A percentile compares a stretch with the other conserved stretches of the same genome.
phyloP scores from a whole-genome alignment of 2,329 filamentous ascomycete species.

The Diaporthe eres region DNA sequence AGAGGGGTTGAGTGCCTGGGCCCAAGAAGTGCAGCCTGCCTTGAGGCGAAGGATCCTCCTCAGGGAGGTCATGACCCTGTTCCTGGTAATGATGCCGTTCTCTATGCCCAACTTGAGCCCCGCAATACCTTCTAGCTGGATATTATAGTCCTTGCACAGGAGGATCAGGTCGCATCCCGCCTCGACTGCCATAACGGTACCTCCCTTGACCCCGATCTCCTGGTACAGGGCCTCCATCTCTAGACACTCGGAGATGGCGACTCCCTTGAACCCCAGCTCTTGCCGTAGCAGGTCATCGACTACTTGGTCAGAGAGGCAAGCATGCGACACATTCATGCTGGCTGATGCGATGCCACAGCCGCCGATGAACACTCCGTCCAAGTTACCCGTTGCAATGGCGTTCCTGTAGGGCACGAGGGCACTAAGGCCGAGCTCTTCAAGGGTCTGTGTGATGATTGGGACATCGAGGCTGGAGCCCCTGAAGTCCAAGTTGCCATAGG shows the following conservation, averaged over 20 bases:
- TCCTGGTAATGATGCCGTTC: constrained; percentile 87
- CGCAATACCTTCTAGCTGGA: constrained; percentile 92
- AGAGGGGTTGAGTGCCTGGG: constrained; percentile 88
- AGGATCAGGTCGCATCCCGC: constrained; percentile 94
- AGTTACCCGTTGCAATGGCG: constrained; percentile 82
- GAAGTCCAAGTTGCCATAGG: constrained; percentile 95
- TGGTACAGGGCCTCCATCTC: constrained; percentile 97
- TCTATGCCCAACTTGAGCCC: constrained; percentile 91
- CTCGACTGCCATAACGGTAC: constrained; percentile 97
- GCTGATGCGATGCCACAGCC: constrained; percentile 93
- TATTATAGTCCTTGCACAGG: constrained; percentile 87
- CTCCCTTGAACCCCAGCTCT: constrained; percentile 90
- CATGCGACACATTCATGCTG: constrained; percentile 95
- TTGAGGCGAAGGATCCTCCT: constrained; percentile 86
- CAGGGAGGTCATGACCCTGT: constrained; percentile 85
- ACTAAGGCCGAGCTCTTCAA: constrained; percentile 93
- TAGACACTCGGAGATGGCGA: constrained; percentile 94
- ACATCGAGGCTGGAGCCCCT: constrained; percentile 92
- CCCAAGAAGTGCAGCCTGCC: constrained; percentile 88
- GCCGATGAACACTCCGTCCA: constrained; percentile 96
- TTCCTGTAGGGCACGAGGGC: constrained; percentile 93
- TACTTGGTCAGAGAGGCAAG: constrained; percentile 92
- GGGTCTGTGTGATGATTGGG: constrained; percentile 93
- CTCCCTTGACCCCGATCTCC: constrained; percentile 96
- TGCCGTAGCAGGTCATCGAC: constrained; percentile 91